Conservation (phyloP, 352 stramenopile genomes). For the Sclerospora graminicola region DNA sequence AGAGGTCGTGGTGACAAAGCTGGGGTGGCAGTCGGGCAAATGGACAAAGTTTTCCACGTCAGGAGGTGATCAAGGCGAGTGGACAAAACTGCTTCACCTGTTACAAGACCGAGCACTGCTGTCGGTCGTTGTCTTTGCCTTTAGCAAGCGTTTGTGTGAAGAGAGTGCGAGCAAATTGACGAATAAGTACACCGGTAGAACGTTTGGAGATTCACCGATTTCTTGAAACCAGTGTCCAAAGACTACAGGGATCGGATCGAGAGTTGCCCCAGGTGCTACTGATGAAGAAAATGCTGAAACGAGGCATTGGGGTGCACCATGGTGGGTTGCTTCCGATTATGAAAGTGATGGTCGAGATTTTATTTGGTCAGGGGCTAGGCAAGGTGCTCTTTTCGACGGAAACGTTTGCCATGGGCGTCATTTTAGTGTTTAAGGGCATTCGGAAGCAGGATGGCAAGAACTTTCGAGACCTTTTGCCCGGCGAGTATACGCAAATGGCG, state of each 20-base stretch:
- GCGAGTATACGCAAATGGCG: slow-evolving; percentile 95
- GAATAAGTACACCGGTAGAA: slow-evolving; percentile 65
- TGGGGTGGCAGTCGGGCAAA: slow-evolving; percentile 37
- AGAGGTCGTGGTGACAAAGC: slow-evolving; percentile 21
- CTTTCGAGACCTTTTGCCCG: slow-evolving; percentile 83
- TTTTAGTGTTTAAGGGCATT: slow-evolving; percentile 97
- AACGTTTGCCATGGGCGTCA: slow-evolving; percentile 99
- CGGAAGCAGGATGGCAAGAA: slow-evolving; percentile 95
- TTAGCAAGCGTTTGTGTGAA: slow-evolving; percentile 82
- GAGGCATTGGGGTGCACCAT: slow-evolving; percentile 96
- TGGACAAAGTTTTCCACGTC: slow-evolving; percentile 37
- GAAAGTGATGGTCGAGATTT: slow-evolving; percentile 99
- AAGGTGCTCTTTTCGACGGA: slow-evolving; percentile 99
- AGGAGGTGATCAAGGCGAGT: slow-evolving; percentile 69
- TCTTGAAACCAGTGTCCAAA: slow-evolving; percentile 61
- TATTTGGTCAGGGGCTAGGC: slow-evolving; percentile 94
- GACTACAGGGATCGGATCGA: slow-evolving; percentile 90
- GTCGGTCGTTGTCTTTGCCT: slow-evolving; percentile 92
- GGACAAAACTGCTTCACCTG: slow-evolving; percentile 80
- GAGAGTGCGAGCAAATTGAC: slow-evolving; percentile 63
- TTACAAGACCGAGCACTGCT: slow-evolving; percentile 89
- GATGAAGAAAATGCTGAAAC: slow-evolving; percentile 94
- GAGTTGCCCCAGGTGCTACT: slow-evolving; percentile 95
- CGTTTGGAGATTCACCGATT: slow-evolving; percentile 81
- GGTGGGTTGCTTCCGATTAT: slow-evolving; percentile 95